Evolutionary conservation across 768 basidiomycete genomes (phyloP), one percentile per base, ranked within the genome.

Genomic region (Terana coerulea): DNA sequence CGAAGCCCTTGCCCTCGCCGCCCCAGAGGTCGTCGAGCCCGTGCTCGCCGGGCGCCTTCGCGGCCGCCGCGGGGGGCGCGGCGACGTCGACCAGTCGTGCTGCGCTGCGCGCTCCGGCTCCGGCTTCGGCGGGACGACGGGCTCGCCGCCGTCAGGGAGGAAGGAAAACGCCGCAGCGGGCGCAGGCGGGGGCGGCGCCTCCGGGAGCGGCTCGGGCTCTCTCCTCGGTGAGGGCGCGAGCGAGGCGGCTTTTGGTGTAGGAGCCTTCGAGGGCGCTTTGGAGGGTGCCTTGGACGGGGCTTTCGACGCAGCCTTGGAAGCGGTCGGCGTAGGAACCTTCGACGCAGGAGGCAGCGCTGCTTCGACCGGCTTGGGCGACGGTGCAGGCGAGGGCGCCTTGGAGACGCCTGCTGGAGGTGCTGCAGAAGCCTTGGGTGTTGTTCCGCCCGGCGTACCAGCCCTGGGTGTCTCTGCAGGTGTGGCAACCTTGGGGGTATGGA

Each of bases 161-260:
- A n/a, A 17, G 3, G 36, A 10, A 28, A 36, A 7, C n/a, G 22
- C 30, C 8, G 24, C 31, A 9, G 30, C 31, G n/a, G 53, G 4
- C 9, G 42, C 47, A 22, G 24, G 51, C 12, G 42, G 47, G 1
- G 53, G 34, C n/a, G 47, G 22, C 10, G 54, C 54, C 40, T 59
- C 51, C 19, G 55, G 54, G 3, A 47, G 25, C 5, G 26, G n/a
- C 21, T 47, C 41, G 2, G 46, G 37, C n/a, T 40, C 46, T 17
- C 19, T 19, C 25, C 31, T 54, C 24, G 51, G 51, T 5, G 43
- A 34, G 1, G 39, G 53, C 1, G 52, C 48, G 2, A 37, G 45
- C 28, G 59, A 58, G 2, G 35, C 42, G 8, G 49, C 46, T 17
- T 33, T 49, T 4, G 61, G 55, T 11, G 61, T 62, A 11, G 63